Conservation (phyloP, 345 rosid genomes). For the Noccaea caerulescens region DNA sequence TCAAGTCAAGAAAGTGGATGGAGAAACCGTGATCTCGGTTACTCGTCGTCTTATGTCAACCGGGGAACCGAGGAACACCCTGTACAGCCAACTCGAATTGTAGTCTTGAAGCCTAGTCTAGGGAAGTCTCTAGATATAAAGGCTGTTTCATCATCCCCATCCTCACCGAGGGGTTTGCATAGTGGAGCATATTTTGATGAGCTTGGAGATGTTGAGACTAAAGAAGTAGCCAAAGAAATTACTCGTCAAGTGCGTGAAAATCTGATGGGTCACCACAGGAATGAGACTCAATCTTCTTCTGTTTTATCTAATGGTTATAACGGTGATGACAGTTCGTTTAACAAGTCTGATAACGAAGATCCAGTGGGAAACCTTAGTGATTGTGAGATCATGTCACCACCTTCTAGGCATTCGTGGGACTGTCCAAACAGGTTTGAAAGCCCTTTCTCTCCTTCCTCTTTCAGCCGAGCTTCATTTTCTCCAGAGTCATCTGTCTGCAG, state of each 20-base stretch:
- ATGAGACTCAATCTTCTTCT: constrained; percentile 79
- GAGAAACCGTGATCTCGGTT: constrained; percentile 50
- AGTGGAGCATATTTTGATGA: constrained; percentile 52
- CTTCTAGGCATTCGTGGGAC: constrained; percentile 89
- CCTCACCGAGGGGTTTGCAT: constrained; percentile 54
- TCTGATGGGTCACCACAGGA: constrained; percentile 65
- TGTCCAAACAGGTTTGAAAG: constrained; percentile 75
- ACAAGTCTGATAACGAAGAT: constrained; percentile 76
- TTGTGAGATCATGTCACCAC: constrained; percentile 79
- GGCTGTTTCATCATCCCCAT: constrained; percentile 55
- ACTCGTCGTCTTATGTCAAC: constrained; percentile 49
- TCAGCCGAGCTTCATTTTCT: constrained; percentile 79
- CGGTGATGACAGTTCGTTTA: constrained; percentile 85
- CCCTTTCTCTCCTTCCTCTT: constrained; percentile 68
- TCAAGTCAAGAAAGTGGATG: constrained; percentile 49
- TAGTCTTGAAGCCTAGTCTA: constrained; percentile 84
- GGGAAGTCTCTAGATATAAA: constrained; percentile 60
- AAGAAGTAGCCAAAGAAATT: constrained; percentile 64
- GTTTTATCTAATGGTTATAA: constrained; percentile 79
- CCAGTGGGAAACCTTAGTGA: constrained; percentile 74
- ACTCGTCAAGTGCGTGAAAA: constrained; percentile 58
- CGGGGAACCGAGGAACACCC: constrained; percentile 57
- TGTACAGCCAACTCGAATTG: constrained; percentile 81
- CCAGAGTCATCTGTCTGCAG: constrained; percentile 83
- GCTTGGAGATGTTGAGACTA: constrained; percentile 63